Base-by-base conservation (phyloP, 345 rosid genomes). In the Salix suchowensis region DNA sequence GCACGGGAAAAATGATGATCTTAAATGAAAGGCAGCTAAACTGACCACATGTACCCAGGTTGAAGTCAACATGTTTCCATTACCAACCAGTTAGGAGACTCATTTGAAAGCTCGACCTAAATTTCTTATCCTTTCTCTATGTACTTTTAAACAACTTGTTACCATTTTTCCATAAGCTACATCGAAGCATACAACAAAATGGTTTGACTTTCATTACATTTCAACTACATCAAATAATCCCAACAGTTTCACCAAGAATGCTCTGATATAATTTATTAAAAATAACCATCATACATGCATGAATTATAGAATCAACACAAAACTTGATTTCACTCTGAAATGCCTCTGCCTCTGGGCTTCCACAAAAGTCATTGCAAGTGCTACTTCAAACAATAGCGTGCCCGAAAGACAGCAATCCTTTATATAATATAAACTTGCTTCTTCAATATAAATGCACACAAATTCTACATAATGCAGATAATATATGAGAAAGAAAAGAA, bases 141-240 rank as follows among this genome's bases (percentile, higher is more conserved):
- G 36, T 23, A 68, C 71, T 44, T 44, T 65, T 71, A 21, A 67
- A 54, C 39, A 75, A 61, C 46, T 15, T 70, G 70, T 65, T 14
- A n/a, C 69, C 15, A 23, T 58, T 58, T 58, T 58, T 23, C 64
- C 28, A 8, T 23, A 50, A 18, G 40, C 40, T 7, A 71, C 30
- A 26, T 40, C 60, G 36, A 70, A 79, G 16, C 71, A 67, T 34
- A 46, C 61, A 70, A 65, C 70, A 40, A 11, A 66, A 23, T 64
- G 21, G 50, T 61, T 77, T 79, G 82, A 85, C 81, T 50, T 70
- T 23, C 58, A 80, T 19, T 64, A 70, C 71, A 26, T 67, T 68
- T 74, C 71, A 77, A 46, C 83, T 44, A 44, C 72, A 84, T 48
- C 76, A 54, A 72, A 74, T 37, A 80, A 66, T 24, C 19, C 19